Base-by-base conservation (phyloP, 1,284 basidiomycete genomes). In the Ustanciosporium gigantosporum region DNA sequence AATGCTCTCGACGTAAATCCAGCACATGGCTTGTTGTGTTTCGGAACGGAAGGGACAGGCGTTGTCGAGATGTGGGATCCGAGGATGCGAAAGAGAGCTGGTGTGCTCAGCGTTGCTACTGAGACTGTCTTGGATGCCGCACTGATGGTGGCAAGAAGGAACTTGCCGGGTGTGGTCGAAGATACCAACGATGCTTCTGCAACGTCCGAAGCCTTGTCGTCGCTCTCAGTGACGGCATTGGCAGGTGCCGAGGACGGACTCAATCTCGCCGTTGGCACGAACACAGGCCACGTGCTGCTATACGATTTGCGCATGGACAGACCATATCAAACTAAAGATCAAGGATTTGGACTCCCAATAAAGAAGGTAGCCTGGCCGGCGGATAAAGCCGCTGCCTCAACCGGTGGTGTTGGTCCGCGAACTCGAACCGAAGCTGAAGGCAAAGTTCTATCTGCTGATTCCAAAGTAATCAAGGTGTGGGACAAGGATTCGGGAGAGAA, bases 51-150 rank as follows among this genome's bases (percentile, higher is more conserved):
- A 55, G 70, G 69, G 32, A 84, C 84, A 51, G 89, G 91, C 8
- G 86, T 88, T 0, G 89, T 93, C 34, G 91, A 97, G 77, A 90
- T 99, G 73, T 98, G 93, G 91, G 95, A 98, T 79, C 89, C 88
- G 1, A 84, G 94, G 34, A 90, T 90, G 32, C 82, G 93, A n/a
- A 80, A 79, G 0, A 80, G 85, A 31, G 88, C 91, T 0, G 91
- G 90, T 0, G 80, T 84, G 2, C 81, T 98, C n/a, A 80, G 82
- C n/a, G 78, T 96, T 16, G 91, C 92, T 0, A 81, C 82, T 17
- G 81, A 83, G 39, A 67, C 68, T 31, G 64, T 76, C 0, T 46
- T 76, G 34, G 72, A 77, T 23, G 60, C 74, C 4, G 68, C 75
- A 5, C 41, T 75, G 36, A 34, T 71, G 7, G 78, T 81, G 4